phyloP scores from a whole-genome alignment of 129 eudicot species.

The Centrapalus pauciflorus region DNA sequence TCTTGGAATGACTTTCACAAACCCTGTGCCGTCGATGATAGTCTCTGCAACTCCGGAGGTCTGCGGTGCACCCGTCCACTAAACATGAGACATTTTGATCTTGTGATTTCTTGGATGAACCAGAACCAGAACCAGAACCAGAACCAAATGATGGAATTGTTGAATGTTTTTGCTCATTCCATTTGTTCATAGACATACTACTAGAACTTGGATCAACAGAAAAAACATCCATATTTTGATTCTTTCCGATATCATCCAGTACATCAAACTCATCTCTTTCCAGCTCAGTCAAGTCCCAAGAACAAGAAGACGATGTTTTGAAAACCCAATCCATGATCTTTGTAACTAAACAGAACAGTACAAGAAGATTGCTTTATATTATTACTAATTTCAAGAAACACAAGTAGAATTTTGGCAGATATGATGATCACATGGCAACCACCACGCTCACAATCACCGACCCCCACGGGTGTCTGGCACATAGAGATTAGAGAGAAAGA shows the following conservation, averaged over 20 bases:
- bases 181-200: constrained; percentile 4
- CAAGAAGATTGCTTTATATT: neutral
- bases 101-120: constrained; percentile 27
- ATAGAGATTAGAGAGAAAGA: neutral
- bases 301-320: constrained; percentile 26
- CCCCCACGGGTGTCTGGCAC: constrained; percentile 12
- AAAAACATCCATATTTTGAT: constrained; percentile 23
- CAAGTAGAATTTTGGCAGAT: neutral
- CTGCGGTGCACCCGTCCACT: constrained; percentile 53
- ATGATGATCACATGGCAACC: constrained; percentile 15
- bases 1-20: constrained; percentile 52
- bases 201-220: constrained; percentile 16
- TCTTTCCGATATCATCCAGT: constrained; percentile 16
- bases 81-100: constrained; percentile 28
- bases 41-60: constrained; percentile 46
- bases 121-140: constrained; percentile 14
- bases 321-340: constrained; percentile 41
- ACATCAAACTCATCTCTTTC: constrained; percentile 23
- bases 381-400: neutral
- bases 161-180: constrained; percentile 17
- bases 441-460: constrained; percentile 10
- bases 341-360: neutral
- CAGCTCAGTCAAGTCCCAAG: constrained; percentile 35
- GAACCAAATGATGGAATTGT: constrained; percentile 14
- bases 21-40: constrained; percentile 61